Evolutionary conservation across 192 early-diverging fungal species (phyloP), one percentile per base, ranked within the genome.

Genomic region (Paraglomus occultum): DNA sequence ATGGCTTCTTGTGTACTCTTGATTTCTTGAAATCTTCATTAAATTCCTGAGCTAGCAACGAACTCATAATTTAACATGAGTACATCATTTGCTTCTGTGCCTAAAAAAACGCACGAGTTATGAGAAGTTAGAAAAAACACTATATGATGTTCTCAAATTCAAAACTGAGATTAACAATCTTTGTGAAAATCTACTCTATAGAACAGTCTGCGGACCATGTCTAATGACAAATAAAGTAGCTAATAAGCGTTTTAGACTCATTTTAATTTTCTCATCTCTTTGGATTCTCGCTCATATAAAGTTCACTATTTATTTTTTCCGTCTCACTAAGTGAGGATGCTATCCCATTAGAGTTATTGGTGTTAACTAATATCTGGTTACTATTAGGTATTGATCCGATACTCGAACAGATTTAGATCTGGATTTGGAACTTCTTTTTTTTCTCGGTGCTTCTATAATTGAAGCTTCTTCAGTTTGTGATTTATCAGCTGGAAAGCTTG

Each of bases 391-490:
- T 45, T 62, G 43, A 62, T 62, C 60, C 15, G 60, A 46, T 62
- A 62, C 20, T 9, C 43, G 60, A 6, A 20, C n/a, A 55, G n/a
- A 55, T 55, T 55, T 55, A 62, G 60, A 62, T 17, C 22, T 14
- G 20, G 43, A 45, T 62, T 62, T 62, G 60, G 60, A 62, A n/a
- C 60, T 62, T 62, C 44, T 45, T 18, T 62, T 62, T 62, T 62
- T 62, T 62, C n/a, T n/a, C n/a, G n/a, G n/a, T n/a, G n/a, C n/a
- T n/a, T n/a, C n/a, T n/a, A n/a, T n/a, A n/a, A n/a, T n/a, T n/a
- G n/a, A n/a, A n/a, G n/a, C n/a, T n/a, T n/a, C n/a, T n/a, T n/a
- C n/a, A n/a, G n/a, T n/a, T n/a, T n/a, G n/a, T n/a, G n/a, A n/a
- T n/a, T n/a, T n/a, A n/a, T n/a, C n/a, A n/a, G n/a, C n/a, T n/a